Base-by-base conservation (phyloP, 2,329 filamentous ascomycete species). In the Colletotrichum magnum region DNA sequence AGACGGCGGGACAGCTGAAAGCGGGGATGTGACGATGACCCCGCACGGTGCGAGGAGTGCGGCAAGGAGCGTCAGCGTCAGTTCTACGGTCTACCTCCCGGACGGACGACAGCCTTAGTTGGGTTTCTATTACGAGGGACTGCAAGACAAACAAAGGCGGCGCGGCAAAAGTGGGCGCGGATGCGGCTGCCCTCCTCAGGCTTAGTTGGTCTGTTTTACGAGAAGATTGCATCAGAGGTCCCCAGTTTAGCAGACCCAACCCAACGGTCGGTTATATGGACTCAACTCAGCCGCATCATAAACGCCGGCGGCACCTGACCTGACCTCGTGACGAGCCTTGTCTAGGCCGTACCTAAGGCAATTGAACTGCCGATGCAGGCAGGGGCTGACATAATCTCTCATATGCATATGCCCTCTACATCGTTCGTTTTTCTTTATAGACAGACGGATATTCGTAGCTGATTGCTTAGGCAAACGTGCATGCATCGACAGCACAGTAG, bases 1-100 rank as follows among this genome's bases (percentile, higher is more conserved):
- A 69, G 66, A 60, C 50, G 43, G 61, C 62, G 61, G 66, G 62
- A 69, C 61, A 69, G 66, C 66, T 66, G 66, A 66, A 69, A 69
- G 66, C 66, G 66, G 66, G 66, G 66, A 69, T 59, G 66, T 60
- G 66, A 69, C 62, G 50, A 57, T 7, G 39, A 58, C 66, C 66
- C 60, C 61, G 50, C 66, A 69, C 62, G 32, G 66, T 69, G 50
- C 26, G 36, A 39, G 13, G 16, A 51, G 43, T 65, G 50, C 21
- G 15, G 36, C 9, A 7, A n/a, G 15, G 18, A 3, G n/a, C 41
- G 39, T 56, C 26, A 63, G n/a, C 41, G 39, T 56, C 26, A 63
- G 56, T 51, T 66, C 66, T 56, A 69, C 66, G 32, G 61, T n/a
- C 28, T 10, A 36, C 32, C 32, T 36, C 7, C 32, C 10, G 21